Conservation (phyloP, 1,284 basidiomycete genomes). For the Malassezia cuniculi region DNA sequence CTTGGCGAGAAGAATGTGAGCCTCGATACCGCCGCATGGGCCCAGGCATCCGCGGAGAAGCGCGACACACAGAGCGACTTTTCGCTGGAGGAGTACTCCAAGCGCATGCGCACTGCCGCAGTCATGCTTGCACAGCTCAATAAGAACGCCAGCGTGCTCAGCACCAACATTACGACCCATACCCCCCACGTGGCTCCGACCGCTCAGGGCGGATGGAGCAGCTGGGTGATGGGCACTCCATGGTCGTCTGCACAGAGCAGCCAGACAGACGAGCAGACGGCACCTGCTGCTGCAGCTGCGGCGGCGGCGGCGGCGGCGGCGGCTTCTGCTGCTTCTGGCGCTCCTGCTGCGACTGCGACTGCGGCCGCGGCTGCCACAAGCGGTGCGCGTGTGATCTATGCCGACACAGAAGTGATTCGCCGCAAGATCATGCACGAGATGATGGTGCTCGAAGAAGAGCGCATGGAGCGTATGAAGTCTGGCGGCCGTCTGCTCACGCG, state of each 20-base stretch:
- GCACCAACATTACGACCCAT: slow-evolving; percentile 21
- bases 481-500: slow-evolving; percentile 31
- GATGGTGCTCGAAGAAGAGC: slow-evolving; percentile 87
- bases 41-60: slow-evolving; percentile 3
- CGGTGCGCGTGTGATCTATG: slow-evolving; percentile 23
- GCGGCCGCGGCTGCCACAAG: slow-evolving; percentile 13
- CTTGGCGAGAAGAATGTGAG: slow-evolving; percentile 28
- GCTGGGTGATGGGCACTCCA: slow-evolving; percentile 36
- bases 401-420: slow-evolving; percentile 59
- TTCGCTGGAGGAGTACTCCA: slow-evolving; percentile 80
- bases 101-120: slow-evolving; percentile 93
- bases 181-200: slow-evolving; percentile 19
- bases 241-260: slow-evolving; percentile 20
- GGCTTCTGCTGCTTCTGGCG: not conserved
- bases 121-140: slow-evolving; percentile 97
- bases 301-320: not conserved
- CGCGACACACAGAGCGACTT: slow-evolving; percentile 18
- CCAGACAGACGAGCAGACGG: not conserved
- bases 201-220: slow-evolving; percentile 33
- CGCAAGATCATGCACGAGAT: slow-evolving; percentile 98
- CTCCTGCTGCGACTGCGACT: too few species aligned
- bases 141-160: slow-evolving; percentile 26
- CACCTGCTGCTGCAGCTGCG: not conserved
- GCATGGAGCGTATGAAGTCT: slow-evolving; percentile 84
- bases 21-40: slow-evolving; percentile 38